Percentiles rank a stretch among this genome's conserved stretches.
These are phyloP conservation scores for Pythium periplocum DNA, from an alignment of 352 stramenopile genomes.

Conservation along the genomic window DNA sequence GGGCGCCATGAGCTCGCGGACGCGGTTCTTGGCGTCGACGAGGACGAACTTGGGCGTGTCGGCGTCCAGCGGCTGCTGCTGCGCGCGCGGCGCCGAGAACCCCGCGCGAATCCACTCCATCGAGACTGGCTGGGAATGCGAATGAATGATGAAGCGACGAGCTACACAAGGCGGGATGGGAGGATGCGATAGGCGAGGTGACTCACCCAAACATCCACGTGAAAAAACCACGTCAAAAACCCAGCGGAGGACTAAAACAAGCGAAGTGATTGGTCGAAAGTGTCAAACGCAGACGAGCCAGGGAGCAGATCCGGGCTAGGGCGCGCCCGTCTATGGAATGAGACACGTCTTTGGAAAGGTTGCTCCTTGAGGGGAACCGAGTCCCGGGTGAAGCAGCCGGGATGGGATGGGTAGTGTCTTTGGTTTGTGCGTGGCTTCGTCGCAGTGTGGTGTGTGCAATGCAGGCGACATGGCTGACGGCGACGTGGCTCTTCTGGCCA, in stretches of 20 bases:
- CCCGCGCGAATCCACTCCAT: constrained; percentile 20
- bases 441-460: no score
- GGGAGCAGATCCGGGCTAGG: no score
- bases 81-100: background rate
- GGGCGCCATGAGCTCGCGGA: constrained; percentile 48
- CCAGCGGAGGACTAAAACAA: no score
- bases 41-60: constrained; percentile 59
- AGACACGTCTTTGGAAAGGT: constrained; percentile 17
- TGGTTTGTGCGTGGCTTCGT: no score
- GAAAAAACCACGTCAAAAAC: no score
- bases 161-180: background rate
- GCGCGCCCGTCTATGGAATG: constrained; percentile 1
- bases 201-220: constrained; percentile 7
- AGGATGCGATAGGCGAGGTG: constrained; percentile 7
- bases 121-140: background rate
- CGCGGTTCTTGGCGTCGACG: constrained; percentile 67
- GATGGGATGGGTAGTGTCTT: no score
- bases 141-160: constrained; percentile 1
- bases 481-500: no score
- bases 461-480: no score
- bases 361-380: constrained; percentile 8
- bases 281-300: constrained; percentile 10
- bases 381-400: no score
- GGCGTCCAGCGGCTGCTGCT: constrained; percentile 8
- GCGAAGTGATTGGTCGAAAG: constrained; percentile 11